Conservation (phyloP, 352 stramenopile species). For the Phytopythium cucurbitacearum region DNA sequence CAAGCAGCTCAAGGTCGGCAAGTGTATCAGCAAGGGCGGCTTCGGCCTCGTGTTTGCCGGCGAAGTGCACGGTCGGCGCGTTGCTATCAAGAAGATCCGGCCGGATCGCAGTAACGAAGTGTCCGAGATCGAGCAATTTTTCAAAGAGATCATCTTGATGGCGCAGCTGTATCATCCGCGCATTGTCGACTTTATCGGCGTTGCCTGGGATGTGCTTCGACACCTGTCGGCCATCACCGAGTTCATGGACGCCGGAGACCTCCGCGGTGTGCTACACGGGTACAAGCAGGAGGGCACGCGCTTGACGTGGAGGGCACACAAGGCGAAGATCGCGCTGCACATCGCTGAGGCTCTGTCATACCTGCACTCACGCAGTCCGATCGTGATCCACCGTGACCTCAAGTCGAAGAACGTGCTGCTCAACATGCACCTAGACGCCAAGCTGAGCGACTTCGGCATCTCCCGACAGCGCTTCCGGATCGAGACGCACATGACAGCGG, state of each 20-base stretch:
- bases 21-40: slow-evolving; percentile 32
- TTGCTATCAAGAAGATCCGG: slow-evolving; percentile 45
- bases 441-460: slow-evolving; percentile 67
- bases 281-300: slow-evolving; percentile 26
- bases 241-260: slow-evolving; percentile 44
- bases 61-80: slow-evolving; percentile 21
- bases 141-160: slow-evolving; percentile 40
- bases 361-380: slow-evolving; percentile 36
- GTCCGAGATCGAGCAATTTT: slow-evolving; percentile 27
- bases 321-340: slow-evolving; percentile 36
- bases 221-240: slow-evolving; percentile 40
- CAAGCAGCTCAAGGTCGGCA: slow-evolving; percentile 30
- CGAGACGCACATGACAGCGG: slow-evolving; percentile 35
- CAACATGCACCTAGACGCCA: slow-evolving; percentile 46
- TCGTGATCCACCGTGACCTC: slow-evolving; percentile 69
- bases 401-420: slow-evolving; percentile 79
- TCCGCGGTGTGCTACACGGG: slow-evolving; percentile 29
- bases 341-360: slow-evolving; percentile 41
- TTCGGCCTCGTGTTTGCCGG: slow-evolving; percentile 44
- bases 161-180: slow-evolving; percentile 31
- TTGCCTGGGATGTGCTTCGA: slow-evolving; percentile 33
- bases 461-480: slow-evolving; percentile 26
- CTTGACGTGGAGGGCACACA: slow-evolving; percentile 30
- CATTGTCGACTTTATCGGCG: slow-evolving; percentile 39
- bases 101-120: slow-evolving; percentile 23